These are phyloP conservation scores for Biancaea sappan DNA, from an alignment of 306 rosid genomes.

Conservation along the genomic window DNA sequence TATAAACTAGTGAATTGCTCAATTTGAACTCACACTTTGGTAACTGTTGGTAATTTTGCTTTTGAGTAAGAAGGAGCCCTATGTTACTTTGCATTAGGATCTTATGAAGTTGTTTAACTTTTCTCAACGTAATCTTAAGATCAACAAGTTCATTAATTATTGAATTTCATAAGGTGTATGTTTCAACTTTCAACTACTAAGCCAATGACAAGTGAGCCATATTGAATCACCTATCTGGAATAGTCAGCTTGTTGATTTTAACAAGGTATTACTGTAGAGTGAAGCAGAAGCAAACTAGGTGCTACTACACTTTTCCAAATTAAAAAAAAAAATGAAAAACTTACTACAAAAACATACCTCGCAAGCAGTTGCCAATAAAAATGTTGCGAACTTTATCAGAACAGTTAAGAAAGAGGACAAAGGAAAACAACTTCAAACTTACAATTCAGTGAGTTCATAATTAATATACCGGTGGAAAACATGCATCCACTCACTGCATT, in stretches of 20 bases:
- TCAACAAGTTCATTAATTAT: not conserved
- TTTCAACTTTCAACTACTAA: not conserved
- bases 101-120: not conserved
- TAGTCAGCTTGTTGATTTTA: not conserved
- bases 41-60: not conserved
- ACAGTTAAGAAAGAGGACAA: not conserved
- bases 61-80: not conserved
- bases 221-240: not conserved
- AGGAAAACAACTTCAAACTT: not conserved
- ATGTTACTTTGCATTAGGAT: not conserved
- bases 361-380: not conserved
- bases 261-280: not conserved
- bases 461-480: not conserved
- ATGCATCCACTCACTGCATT: not conserved
- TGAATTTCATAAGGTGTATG: not conserved
- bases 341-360: not conserved
- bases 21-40: not conserved
- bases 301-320: not conserved
- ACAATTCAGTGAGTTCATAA: not conserved
- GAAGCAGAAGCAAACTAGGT: not conserved
- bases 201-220: not conserved
- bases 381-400: not conserved
- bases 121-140: not conserved
- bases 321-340: not conserved
- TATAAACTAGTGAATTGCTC: not conserved